Evolutionary conservation across 306 rosid genomes (phyloP), one percentile per base, ranked within the genome.

Genomic region (Arachis stenosperma): DNA sequence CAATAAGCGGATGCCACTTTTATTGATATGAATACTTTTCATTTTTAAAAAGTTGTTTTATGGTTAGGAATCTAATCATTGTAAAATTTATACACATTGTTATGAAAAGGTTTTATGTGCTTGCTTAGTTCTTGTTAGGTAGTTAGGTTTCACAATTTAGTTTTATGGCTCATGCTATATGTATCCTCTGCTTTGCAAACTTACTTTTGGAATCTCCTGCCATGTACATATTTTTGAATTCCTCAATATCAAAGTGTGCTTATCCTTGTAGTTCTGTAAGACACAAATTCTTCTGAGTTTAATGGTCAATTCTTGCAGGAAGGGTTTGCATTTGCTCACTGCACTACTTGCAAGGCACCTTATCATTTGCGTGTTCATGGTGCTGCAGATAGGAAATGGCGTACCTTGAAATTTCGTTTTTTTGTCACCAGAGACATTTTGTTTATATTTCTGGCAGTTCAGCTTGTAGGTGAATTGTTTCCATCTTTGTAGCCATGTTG

Each of bases 251-350:
- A 40, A 11, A 33, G 64, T 50, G 42, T 9, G 44, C 42, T 27
- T 4, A 2, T 68, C 46, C 11, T 27, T 50, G n/a, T 59, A 12
- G 27, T 27, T 51, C 43, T 11, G 48, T 58, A 44, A 47, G 9
- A 51, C 60, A 66, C 22, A 3, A 58, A 39, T 48, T 48, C n/a
- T 12, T 68, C 47, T 86, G 68, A 9, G 3, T 67, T 22, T 11
- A 57, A 9, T 62, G 17, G 44, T 54, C 17, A 63, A 40, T 81
- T 81, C 52, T 78, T 81, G 64, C 93, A 90, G 93, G 93, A 90
- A 88, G 96, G 96, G 68, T 88, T 88, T 88, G 96, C 96, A 70
- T 90, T 90, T 82, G 90, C 96, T 73, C 93, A 90, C 70, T 90
- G 96, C 86, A 90, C 93, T 73, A 90, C 96, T 82, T 90, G 96